Conservation (phyloP, 331 rosid genomes). For the Prunus yedoensis region DNA sequence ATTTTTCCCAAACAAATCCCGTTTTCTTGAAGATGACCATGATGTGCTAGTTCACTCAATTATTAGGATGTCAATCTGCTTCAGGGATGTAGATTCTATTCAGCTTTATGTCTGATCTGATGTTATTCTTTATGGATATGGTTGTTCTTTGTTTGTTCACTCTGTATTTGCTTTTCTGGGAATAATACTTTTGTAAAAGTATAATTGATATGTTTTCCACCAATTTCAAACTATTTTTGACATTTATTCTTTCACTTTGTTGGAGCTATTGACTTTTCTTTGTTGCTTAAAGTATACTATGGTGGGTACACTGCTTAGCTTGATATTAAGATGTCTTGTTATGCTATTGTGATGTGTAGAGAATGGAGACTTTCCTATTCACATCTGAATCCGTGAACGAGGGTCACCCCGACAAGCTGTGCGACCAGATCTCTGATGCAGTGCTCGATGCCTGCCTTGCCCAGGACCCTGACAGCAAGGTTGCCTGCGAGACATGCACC, state of each 20-base stretch:
- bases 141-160: neutral
- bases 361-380: conserved; percentile 85
- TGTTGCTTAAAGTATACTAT: neutral
- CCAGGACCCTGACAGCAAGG: conserved; percentile 96
- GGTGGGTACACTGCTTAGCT: neutral
- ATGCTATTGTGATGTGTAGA: neutral
- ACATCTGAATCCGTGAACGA: conserved; percentile 96
- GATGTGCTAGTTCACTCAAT: neutral
- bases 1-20: neutral
- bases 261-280: neutral
- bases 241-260: neutral
- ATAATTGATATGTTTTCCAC: neutral
- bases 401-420: conserved; percentile 99
- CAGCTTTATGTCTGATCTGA: neutral
- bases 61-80: neutral
- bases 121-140: neutral
- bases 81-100: neutral
- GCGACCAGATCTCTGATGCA: conserved; percentile 97
- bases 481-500: conserved; percentile 96
- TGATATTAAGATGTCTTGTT: conserved; percentile 8
- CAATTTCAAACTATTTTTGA: neutral
- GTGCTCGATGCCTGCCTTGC: conserved; percentile 94
- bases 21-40: neutral
- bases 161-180: neutral
- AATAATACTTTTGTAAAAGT: neutral